These are phyloP conservation scores for Cymbopogon flexuosus DNA, from an alignment of 202 grass and related monocot species.

Conservation along the genomic window DNA sequence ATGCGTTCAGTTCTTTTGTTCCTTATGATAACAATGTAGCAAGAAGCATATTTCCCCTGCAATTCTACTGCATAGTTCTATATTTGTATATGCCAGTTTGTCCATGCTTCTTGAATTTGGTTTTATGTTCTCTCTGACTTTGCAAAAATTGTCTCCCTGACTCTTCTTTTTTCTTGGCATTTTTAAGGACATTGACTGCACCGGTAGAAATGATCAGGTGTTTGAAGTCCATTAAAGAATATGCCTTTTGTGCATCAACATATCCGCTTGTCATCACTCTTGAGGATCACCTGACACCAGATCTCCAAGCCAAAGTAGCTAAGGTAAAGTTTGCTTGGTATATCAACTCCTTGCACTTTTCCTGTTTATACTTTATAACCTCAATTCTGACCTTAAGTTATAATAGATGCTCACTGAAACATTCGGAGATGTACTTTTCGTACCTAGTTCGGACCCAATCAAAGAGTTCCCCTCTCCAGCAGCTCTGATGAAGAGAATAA, in stretches of 20 bases:
- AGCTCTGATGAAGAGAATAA: slow-evolving; percentile 59
- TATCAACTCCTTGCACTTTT: neutral
- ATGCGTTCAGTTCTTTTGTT: no score
- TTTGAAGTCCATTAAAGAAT: slow-evolving; percentile 75
- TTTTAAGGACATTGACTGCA: slow-evolving; percentile 63
- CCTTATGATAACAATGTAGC: no score
- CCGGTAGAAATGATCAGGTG: slow-evolving; percentile 65
- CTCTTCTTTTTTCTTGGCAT: slow-evolving; percentile 11
- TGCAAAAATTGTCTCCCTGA: slow-evolving; percentile 13
- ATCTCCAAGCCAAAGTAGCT: slow-evolving; percentile 81
- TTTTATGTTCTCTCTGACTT: neutral
- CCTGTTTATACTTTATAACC: neutral
- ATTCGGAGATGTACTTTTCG: slow-evolving; percentile 66
- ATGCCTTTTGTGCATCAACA: slow-evolving; percentile 54
- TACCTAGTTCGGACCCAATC: slow-evolving; percentile 45
- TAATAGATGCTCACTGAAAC: slow-evolving; percentile 67
- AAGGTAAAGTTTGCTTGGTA: slow-evolving; percentile 39
- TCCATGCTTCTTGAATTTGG: neutral
- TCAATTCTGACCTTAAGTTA: slow-evolving; percentile 28
- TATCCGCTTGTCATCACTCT: slow-evolving; percentile 90
- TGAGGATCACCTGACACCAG: slow-evolving; percentile 76
- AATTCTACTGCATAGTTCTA: no score
- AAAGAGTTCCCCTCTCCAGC: slow-evolving; percentile 77
- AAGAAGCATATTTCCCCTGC: no score
- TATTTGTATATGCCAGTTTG: neutral